Conservation (phyloP, 148 eudicot species). For the Rhododendron mucronatum region DNA sequence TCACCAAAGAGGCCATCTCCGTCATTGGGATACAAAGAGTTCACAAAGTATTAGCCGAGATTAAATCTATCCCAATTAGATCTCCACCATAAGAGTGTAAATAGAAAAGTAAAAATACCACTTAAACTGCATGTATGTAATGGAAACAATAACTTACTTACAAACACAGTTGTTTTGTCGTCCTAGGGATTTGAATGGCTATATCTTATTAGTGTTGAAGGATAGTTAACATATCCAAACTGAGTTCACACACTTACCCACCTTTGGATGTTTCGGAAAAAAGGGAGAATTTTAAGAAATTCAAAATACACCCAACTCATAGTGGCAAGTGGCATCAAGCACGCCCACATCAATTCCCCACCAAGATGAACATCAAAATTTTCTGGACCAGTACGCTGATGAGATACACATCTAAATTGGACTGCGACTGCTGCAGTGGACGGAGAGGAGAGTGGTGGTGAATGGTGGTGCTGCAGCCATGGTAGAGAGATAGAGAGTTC, state of each 20-base stretch:
- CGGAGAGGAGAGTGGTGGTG: background rate
- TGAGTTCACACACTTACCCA: background rate
- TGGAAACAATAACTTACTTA: background rate
- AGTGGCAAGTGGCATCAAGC: background rate
- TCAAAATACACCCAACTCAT: background rate
- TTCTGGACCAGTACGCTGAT: background rate
- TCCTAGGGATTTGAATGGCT: background rate
- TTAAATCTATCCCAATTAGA: background rate
- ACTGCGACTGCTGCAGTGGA: background rate
- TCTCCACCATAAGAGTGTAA: background rate
- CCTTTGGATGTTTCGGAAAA: background rate
- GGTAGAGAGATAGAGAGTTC: background rate
- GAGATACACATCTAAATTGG: background rate
- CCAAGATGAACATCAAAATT: background rate
- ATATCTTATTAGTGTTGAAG: background rate
- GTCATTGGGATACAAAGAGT: background rate
- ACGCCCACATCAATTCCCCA: background rate
- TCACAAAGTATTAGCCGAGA: background rate
- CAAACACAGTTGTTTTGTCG: background rate
- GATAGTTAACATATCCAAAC: background rate
- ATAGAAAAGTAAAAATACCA: background rate
- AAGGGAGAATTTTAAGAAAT: background rate
- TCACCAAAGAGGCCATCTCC: background rate
- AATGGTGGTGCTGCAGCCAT: background rate
- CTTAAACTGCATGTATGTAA: background rate